These are phyloP conservation scores for Tieghemostelium lacteum DNA, from an alignment of 78 protist genomes.

Conservation along the genomic window DNA sequence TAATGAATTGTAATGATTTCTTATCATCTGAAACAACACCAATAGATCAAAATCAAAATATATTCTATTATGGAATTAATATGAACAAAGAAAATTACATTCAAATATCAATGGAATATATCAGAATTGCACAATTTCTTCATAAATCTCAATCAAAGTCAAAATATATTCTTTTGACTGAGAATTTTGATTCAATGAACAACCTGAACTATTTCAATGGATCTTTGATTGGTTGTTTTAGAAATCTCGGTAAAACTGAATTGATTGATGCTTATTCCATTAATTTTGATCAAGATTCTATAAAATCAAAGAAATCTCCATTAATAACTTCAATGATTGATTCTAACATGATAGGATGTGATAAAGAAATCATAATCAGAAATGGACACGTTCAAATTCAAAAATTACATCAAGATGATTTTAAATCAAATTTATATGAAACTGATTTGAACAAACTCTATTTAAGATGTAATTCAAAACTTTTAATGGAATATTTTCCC, in stretches of 20 bases:
- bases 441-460: not conserved
- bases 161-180: conserved; percentile 5
- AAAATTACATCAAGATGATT: not conserved
- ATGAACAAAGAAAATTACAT: too few relatives aligned
- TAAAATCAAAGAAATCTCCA: not conserved
- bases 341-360: too few relatives aligned
- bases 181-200: too few relatives aligned
- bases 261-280: not conserved
- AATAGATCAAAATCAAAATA: too few relatives aligned
- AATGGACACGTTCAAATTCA: too few relatives aligned
- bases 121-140: conserved; percentile 3
- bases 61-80: too few relatives aligned
- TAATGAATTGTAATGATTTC: too few relatives aligned
- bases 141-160: not conserved
- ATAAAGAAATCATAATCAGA: too few relatives aligned
- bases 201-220: conserved; percentile 4
- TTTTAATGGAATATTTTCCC: not conserved
- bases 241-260: not conserved
- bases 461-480: not conserved
- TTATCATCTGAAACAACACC: too few relatives aligned
- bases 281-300: not conserved
- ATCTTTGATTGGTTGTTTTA: conserved; percentile 1
- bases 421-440: not conserved
- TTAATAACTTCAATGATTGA: too few relatives aligned
- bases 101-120: conserved; percentile 19